A percentile compares a stretch with the other conserved stretches of the same genome.
Evolutionary conservation across 1,284 basidiomycete species (phyloP).

Genomic region (Boletus smithii): DNA sequence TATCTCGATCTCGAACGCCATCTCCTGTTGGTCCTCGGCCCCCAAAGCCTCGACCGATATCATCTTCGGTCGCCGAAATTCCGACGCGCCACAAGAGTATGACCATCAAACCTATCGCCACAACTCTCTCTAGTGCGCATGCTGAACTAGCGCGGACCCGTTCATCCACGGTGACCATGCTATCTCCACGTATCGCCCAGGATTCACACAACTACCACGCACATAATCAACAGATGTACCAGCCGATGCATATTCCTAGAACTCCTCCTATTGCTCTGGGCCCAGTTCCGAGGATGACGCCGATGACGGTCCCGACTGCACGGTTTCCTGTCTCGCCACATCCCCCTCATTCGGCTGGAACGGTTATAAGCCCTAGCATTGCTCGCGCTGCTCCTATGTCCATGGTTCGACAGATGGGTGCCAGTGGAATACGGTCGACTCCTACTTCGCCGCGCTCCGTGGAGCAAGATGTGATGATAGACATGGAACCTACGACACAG

Average conservation of each 20-base stretch:
- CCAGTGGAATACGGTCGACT: conserved; percentile 20
- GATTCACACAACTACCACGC: conserved; percentile 35
- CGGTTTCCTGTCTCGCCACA: conserved; percentile 18
- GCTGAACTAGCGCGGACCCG: conserved; percentile 25
- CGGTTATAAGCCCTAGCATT: conserved; percentile 12
- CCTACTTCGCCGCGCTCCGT: conserved; percentile 40
- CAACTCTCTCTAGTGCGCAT: conserved; percentile 17
- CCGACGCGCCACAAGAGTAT: conserved; percentile 34
- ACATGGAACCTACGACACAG: conserved; percentile 37
- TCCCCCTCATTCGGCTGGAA: conserved; percentile 10
- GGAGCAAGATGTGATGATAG: conserved; percentile 41
- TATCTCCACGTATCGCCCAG: conserved; percentile 28
- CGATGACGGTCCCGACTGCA: conserved; percentile 7
- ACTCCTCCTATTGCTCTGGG: conserved; percentile 14
- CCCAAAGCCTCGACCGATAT: conserved; percentile 36
- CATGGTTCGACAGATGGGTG: conserved; percentile 1
- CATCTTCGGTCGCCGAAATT: conserved; percentile 30
- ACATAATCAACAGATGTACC: conserved; percentile 34
- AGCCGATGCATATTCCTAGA: conserved; percentile 31
- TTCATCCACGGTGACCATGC: conserved; percentile 32
- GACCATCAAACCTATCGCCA: conserved; percentile 26
- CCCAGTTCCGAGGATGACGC: conserved; percentile 5
- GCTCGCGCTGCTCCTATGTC: conserved; percentile 12
- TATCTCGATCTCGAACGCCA: conserved; percentile 42
- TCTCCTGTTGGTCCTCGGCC: conserved; percentile 49